Conservation (phyloP, 2,329 filamentous ascomycete species). For the Claviceps quebecensis region DNA sequence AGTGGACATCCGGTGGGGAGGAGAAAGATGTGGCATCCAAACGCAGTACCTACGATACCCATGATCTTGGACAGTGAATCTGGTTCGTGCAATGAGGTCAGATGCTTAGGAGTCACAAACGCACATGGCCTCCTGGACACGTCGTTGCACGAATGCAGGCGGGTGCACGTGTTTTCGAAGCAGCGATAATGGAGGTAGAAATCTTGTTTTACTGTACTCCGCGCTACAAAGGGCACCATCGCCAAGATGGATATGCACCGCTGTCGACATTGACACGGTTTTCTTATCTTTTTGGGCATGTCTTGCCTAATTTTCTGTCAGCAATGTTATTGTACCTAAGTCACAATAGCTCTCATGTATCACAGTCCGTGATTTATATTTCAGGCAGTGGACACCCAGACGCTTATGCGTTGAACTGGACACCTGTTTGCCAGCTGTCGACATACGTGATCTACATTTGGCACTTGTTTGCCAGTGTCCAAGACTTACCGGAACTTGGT, state of each 20-base stretch:
- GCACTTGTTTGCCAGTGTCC: background rate
- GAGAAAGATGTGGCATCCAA: background rate
- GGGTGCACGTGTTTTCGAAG: background rate
- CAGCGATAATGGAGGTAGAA: background rate
- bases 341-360: no score
- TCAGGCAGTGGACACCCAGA: background rate
- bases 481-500: background rate
- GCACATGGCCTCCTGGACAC: no score
- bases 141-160: no score
- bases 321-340: background rate
- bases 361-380: background rate
- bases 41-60: background rate
- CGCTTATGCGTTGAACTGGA: background rate
- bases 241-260: background rate
- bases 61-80: background rate
- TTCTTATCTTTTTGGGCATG: background rate
- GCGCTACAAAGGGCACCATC: background rate
- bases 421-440: background rate
- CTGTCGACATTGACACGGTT: background rate
- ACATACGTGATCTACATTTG: background rate
- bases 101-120: background rate
- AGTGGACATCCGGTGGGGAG: conserved; percentile 8
- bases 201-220: background rate
- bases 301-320: background rate
- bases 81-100: background rate